phyloP scores from a whole-genome alignment of 2,329 filamentous ascomycete species.

The Aureobasidium melanogenum region DNA sequence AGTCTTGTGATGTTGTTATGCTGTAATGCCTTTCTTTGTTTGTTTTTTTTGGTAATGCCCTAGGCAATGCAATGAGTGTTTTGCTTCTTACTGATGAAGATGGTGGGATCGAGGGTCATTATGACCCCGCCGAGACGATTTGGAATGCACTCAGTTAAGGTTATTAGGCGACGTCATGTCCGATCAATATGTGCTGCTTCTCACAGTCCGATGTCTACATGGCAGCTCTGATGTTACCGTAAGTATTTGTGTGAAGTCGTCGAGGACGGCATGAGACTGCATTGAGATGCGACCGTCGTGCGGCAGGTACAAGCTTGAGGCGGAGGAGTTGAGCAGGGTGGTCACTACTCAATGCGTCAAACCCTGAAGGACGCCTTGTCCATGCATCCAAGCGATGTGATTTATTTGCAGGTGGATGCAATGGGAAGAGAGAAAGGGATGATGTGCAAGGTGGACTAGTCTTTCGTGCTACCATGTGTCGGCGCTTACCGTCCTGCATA shows the following conservation, averaged over 20 bases:
- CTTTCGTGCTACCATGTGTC: neutral
- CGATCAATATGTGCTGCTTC: neutral
- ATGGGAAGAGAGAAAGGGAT: neutral
- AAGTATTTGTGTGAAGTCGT: neutral
- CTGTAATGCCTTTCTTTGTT: neutral
- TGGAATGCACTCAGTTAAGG: neutral
- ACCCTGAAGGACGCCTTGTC: neutral
- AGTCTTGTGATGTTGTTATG: neutral
- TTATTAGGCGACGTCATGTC: slow-evolving; percentile 6
- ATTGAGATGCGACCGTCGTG: too few relatives aligned
- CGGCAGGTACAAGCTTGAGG: neutral
- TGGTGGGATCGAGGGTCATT: neutral
- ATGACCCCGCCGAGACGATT: slow-evolving; percentile 1
- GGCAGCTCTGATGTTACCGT: too few relatives aligned
- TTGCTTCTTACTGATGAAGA: neutral
- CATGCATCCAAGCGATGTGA: neutral
- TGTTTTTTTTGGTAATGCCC: neutral
- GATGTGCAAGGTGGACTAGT: neutral
- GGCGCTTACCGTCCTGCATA: slow-evolving; percentile 2
- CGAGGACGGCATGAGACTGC: neutral
- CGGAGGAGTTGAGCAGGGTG: neutral
- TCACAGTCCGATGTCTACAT: neutral
- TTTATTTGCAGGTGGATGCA: neutral
- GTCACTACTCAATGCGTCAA: neutral
- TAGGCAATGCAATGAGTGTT: neutral